Evolutionary conservation across 176 grass and related monocot genomes (phyloP), one percentile per base, ranked within the genome.

Genomic region (Tillandsia fasciculata): DNA sequence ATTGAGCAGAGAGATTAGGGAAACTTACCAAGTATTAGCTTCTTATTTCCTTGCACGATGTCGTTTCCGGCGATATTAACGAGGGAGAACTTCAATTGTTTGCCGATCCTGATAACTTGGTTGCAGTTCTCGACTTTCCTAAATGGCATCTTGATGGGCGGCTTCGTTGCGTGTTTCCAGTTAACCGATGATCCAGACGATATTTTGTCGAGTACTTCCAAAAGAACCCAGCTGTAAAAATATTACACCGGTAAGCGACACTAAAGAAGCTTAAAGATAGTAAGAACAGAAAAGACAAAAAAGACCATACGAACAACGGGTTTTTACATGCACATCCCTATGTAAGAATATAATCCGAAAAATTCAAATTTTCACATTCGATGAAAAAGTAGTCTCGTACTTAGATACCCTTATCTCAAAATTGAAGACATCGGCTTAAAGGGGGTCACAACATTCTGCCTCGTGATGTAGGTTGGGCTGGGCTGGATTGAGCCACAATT

Each of bases 31-130:
- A 96, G 88, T 68, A 96, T 96, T 61, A 96, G 68, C 78, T 96
- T 96, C 76, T 92, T 96, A 51, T 96, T 96, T 83, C 93, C 93
- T 79, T 96, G 93, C 64, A 96, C 93, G 83, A 96, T 92, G 73
- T 96, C 93, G 82, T 87, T 96, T 51, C 93, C 93, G 74, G 93
- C 93, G 71, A 96, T 71, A 83, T 96, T 96, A 67, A 96, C 89
- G 50, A 96, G 67, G 7, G 93, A 96, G 61, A 96, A 92, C 0
- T 89, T 96, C 52, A 96, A 79, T 11, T 90, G 53, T 61, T 81
- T 92, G 52, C 92, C 92, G 15, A 96, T 89, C 57, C 86, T 90
- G 67, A 96, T 52, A 71, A 96, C 86, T 90, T 96, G 89, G 72
- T 96, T 96, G 81, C 93, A 96, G 50, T 96, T 96, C 80, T 96